phyloP scores from a whole-genome alignment of 139 green algal species.

The Picochlorum costavermella region DNA sequence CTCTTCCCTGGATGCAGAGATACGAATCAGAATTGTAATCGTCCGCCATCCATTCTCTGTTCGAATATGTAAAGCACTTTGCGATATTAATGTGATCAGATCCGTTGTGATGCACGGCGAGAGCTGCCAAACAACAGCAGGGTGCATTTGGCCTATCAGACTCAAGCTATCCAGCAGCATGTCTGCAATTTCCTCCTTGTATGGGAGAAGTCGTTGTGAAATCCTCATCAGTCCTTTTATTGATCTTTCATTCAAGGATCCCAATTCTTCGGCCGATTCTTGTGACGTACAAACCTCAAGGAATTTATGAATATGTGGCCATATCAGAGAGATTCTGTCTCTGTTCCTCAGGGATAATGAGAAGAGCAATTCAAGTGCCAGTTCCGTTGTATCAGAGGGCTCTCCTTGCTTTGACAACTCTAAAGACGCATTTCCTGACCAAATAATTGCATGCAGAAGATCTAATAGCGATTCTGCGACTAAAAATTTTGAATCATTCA shows the following conservation, averaged over 20 bases:
- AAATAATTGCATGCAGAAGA: constrained; percentile 74
- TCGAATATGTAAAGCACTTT: constrained; percentile 58
- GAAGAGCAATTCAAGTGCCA: constrained; percentile 77
- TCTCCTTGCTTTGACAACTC: constrained; percentile 31
- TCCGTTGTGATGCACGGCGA: constrained; percentile 59
- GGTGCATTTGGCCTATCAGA: neutral
- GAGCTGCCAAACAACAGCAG: constrained; percentile 41
- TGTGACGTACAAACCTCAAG: constrained; percentile 19
- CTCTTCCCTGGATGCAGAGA: constrained; percentile 47
- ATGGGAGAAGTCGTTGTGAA: constrained; percentile 80
- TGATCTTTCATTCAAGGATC: constrained; percentile 64
- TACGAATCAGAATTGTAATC: constrained; percentile 68
- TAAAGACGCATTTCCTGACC: constrained; percentile 39
- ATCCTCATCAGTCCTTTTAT: constrained; percentile 73
- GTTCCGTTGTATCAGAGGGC: constrained; percentile 45
- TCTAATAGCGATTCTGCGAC: constrained; percentile 59
- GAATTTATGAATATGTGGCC: constrained; percentile 72
- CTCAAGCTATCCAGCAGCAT: constrained; percentile 51
- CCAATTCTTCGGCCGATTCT: constrained; percentile 1
- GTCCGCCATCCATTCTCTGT: constrained; percentile 70
- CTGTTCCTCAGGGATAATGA: constrained; percentile 80
- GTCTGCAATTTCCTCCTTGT: constrained; percentile 79
- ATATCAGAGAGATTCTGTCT: constrained; percentile 75
- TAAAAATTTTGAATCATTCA: constrained; percentile 84
- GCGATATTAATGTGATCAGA: constrained; percentile 49